phyloP scores from a whole-genome alignment of 129 eudicot species.

The Solidago caesia region DNA sequence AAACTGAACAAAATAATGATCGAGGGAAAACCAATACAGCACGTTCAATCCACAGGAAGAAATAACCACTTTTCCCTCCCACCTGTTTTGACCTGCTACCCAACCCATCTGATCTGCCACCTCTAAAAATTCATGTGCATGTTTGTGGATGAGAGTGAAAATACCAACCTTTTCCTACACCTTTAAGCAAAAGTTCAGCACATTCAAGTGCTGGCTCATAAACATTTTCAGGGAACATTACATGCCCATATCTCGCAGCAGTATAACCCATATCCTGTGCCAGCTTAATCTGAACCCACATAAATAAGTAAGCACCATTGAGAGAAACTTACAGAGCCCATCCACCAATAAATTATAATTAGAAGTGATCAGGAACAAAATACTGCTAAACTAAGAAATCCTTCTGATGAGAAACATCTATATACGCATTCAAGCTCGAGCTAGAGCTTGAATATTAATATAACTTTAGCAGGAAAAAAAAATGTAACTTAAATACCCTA shows the following conservation, averaged over 20 bases:
- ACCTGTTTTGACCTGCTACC: too few relatives aligned
- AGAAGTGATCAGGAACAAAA: not conserved
- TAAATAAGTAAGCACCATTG: constrained; percentile 48
- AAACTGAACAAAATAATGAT: too few relatives aligned
- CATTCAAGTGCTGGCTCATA: constrained; percentile 91
- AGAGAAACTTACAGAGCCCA: constrained; percentile 33
- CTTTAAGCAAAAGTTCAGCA: constrained; percentile 86
- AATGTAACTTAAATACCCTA: not conserved
- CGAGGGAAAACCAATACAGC: too few relatives aligned
- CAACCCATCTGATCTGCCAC: too few relatives aligned
- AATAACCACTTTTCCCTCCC: too few relatives aligned
- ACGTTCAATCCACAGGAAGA: too few relatives aligned
- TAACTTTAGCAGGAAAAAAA: constrained; percentile 8
- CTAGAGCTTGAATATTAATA: constrained; percentile 7
- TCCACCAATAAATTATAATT: constrained; percentile 15
- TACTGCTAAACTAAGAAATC: not conserved
- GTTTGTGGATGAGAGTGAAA: not conserved
- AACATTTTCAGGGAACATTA: constrained; percentile 98
- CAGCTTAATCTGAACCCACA: constrained; percentile 97
- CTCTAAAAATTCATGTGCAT: not conserved
- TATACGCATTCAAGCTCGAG: not conserved
- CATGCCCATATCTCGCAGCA: constrained; percentile 98
- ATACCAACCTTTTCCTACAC: constrained; percentile 88
- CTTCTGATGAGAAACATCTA: not conserved
- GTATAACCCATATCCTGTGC: constrained; percentile 92